Evolutionary conservation across 768 basidiomycete species (phyloP), one percentile per base, ranked within the genome.

Genomic region (Termitomyces sp.): DNA sequence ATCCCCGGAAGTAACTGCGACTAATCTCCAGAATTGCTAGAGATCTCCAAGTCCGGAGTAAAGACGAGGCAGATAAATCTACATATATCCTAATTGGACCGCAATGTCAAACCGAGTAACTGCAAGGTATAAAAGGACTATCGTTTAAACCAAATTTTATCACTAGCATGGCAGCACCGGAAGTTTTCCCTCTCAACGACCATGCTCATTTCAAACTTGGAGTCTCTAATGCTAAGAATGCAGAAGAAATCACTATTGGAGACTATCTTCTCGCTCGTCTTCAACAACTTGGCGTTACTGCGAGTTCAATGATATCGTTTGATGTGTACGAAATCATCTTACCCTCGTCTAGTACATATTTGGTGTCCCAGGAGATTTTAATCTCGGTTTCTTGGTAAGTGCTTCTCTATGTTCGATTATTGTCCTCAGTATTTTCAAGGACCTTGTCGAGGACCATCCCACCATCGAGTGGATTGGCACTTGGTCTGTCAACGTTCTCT

Each of bases 321-420:
- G 9, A 23, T 43, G 3, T 3, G 8, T 35, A 42, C 25, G n/a
- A n/a, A 3, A 4, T 5, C 32, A 42, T 40, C 34, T 56, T 8
- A 56, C 42, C 17, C 11, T 35, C 10, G 41, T 58, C n/a, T n/a
- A 93, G 89, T 78, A 81, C 46, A 79, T 92, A 73, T 92, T 94
- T 55, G 91, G 91, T n/a, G 79, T 92, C 0, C 91, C 91, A 0
- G 91, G 91, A 19, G 90, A 93, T 68, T 91, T 89, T 61, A 91
- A 91, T 67, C 79, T 92, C 45, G 86, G 79, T 2, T 84, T 85
- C 60, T 61, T 83, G 67, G 81, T 83, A 70, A 50, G 49, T 30
- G 30, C 14, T 19, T 32, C 21, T 10, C 17, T 34, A 21, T 43
- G 48, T 48, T 28, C 37, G 39, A 25, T 39, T 16, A 32, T 19